Conservation (phyloP, 1,139 yeast genomes). For the Sugiyamaella paludigena region DNA sequence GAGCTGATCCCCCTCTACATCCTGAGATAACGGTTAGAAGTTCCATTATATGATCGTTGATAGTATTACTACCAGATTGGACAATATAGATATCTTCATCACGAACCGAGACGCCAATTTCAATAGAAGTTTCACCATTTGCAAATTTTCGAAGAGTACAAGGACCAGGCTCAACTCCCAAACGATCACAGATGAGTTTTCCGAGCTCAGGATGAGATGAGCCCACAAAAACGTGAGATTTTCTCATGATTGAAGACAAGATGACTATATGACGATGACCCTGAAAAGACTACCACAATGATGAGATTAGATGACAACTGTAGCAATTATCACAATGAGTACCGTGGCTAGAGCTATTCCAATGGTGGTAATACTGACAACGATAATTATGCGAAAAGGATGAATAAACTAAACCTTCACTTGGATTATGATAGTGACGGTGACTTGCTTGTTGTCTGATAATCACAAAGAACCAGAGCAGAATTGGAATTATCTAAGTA, state of each 20-base stretch:
- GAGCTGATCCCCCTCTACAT: constrained; percentile 96
- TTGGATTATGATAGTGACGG: no score
- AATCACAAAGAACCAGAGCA: no score
- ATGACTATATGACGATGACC: neutral
- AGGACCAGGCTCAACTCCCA: constrained; percentile 95
- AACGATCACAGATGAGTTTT: constrained; percentile 76
- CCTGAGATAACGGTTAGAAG: constrained; percentile 88
- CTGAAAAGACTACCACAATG: no score
- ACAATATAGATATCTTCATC: constrained; percentile 96
- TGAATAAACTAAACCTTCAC: no score
- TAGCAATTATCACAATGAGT: no score
- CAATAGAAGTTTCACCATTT: constrained; percentile 96
- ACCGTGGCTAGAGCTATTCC: no score
- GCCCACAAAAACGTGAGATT: constrained; percentile 95
- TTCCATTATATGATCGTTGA: constrained; percentile 97
- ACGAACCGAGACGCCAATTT: constrained; percentile 89
- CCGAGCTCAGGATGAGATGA: constrained; percentile 96
- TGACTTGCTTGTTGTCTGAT: no score
- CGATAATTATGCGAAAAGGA: no score
- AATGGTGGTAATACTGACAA: no score
- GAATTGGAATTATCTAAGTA: no score
- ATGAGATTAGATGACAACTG: no score
- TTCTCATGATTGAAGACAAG: constrained; percentile 59
- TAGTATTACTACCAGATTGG: constrained; percentile 85
- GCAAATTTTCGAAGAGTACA: constrained; percentile 88